Conservation (phyloP, 2,329 filamentous ascomycete genomes). For the Fusarium goolgardi region DNA sequence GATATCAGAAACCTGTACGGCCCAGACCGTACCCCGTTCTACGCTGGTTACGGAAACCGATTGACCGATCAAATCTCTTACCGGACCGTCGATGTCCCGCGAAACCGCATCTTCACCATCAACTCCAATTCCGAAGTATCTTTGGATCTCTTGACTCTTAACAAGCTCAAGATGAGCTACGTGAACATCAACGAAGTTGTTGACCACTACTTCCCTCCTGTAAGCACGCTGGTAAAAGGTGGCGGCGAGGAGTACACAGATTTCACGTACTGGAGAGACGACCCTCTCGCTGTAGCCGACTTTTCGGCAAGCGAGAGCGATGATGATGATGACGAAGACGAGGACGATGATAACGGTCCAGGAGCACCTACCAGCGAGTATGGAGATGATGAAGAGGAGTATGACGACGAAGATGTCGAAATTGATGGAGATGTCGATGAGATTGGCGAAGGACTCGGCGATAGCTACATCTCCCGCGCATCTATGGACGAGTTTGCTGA, state of each 20-base stretch:
- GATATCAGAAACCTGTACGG: constrained; percentile 93
- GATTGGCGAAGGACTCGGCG: constrained; percentile 50
- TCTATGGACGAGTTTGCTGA: constrained; percentile 55
- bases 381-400: constrained; percentile 59
- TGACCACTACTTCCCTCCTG: constrained; percentile 97
- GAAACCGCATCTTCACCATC: constrained; percentile 96
- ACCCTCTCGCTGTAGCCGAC: constrained; percentile 84
- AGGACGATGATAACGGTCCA: constrained; percentile 64
- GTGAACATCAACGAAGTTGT: constrained; percentile 97
- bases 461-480: constrained; percentile 48
- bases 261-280: constrained; percentile 95
- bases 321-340: constrained; percentile 62
- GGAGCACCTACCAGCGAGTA: constrained; percentile 59
- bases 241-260: constrained; percentile 96
- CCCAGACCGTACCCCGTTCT: constrained; percentile 83
- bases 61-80: constrained; percentile 97
- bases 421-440: constrained; percentile 56
- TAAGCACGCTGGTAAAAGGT: constrained; percentile 85
- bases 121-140: constrained; percentile 97
- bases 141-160: constrained; percentile 87
- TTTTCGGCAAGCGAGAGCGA: constrained; percentile 83
- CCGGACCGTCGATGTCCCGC: constrained; percentile 93
- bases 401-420: constrained; percentile 61
- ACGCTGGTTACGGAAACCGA: constrained; percentile 96
- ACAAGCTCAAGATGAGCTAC: constrained; percentile 96